Conservation (phyloP, 2,329 filamentous ascomycete genomes). For the Chrysosporium keratinophilum region DNA sequence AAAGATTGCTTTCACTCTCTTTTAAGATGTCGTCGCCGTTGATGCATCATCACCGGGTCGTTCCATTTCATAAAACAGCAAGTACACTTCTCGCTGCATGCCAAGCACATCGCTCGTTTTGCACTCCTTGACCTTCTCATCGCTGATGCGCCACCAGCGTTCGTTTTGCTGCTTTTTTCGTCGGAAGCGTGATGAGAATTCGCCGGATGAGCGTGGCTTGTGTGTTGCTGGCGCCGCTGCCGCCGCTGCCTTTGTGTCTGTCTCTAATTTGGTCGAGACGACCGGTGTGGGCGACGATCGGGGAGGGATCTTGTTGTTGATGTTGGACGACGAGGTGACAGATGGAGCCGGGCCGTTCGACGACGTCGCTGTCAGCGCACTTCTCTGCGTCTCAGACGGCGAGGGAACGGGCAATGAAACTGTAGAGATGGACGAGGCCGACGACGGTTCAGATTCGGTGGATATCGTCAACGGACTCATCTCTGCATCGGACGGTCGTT, state of each 20-base stretch:
- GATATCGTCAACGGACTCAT: conserved; percentile 25
- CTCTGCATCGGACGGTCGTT: conserved; percentile 24
- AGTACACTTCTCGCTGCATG: conserved; percentile 93
- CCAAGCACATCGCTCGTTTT: conserved; percentile 82
- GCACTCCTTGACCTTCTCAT: conserved; percentile 90
- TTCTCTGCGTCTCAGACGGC: conserved; percentile 3
- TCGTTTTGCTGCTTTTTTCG: conserved; percentile 55
- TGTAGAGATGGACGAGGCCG: conserved; percentile 26
- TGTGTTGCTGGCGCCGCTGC: background rate
- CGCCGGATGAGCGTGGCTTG: background rate
- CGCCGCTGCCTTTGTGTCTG: conserved; percentile 10
- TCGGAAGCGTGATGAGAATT: conserved; percentile 9
- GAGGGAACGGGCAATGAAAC: conserved; percentile 19
- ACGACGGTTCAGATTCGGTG: conserved; percentile 23
- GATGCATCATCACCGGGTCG: conserved; percentile 29
- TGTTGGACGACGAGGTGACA: background rate
- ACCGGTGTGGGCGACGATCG: conserved; percentile 1
- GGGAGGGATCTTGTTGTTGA: background rate
- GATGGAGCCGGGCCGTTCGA: conserved; percentile 16
- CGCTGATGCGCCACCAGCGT: conserved; percentile 95
- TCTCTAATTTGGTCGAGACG: background rate
- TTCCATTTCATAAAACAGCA: conserved; percentile 90
- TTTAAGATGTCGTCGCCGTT: background rate
- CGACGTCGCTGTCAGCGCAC: conserved; percentile 8
- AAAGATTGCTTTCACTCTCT: too few relatives aligned